Base-by-base conservation (phyloP, 805 yeast species). In the Metschnikowia dekortorum region DNA sequence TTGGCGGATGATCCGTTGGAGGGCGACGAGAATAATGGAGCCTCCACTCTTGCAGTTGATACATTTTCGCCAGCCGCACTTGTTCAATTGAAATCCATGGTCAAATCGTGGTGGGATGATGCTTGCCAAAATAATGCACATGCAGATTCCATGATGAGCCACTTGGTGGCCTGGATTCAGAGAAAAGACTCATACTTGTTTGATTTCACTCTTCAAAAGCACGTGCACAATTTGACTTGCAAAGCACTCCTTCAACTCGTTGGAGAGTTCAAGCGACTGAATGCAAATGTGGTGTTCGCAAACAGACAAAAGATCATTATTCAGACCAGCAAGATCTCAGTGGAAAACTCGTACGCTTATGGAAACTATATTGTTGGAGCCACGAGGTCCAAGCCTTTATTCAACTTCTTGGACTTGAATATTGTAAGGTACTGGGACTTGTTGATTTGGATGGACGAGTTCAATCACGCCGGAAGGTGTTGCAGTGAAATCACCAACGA, bases 401-500 rank as follows among this genome's bases (percentile, higher is more conserved):
- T 94, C 70, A 82, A 85, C 57, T 90, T 83, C 64, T 70, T 94
- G 57, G 97, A 91, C 57, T 68, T 94, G 55, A 69, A 72, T 18
- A 84, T 92, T 39, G 77, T 74, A 10, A 83, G 82, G 60, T 90
- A 88, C 62, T 94, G 99, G 99, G 97, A 94, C 64, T 61, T 85
- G n/a, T 70, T 94, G 55, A 70, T 94, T 2, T 95, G 97, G 98
- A 87, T 92, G 96, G 97, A 94, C 64, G 84, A 85, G 58, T 81
- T 80, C 60, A 94, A 94, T 62, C 90, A 76, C 66, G 87, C 95
- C 39, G 99, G 99, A 6, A 66, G 83, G 45, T 73, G 72, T 52
- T 79, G 83, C 59, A 59, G 61, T 16, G 71, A 72, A 48, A 77
- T 81, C 46, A 67, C 74, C 4, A 73, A 68, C 47, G 71, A 69